These are phyloP conservation scores for Moricandia arvensis DNA, from an alignment of 345 rosid genomes.

Conservation along the genomic window DNA sequence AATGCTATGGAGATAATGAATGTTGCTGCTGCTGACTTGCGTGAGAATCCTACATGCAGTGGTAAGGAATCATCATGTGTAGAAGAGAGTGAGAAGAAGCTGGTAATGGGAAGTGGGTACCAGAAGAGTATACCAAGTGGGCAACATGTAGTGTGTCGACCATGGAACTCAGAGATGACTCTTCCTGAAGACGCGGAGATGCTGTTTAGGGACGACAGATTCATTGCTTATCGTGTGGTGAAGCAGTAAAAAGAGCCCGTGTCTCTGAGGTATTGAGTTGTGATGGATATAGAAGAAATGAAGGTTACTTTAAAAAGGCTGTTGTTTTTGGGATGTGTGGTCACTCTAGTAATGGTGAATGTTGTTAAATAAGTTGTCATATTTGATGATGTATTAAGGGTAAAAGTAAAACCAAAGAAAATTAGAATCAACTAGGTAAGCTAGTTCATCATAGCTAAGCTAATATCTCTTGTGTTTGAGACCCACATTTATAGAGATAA, in stretches of 20 bases:
- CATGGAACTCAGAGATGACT: conserved; percentile 22
- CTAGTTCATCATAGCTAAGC: not conserved
- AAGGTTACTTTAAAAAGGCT: not conserved
- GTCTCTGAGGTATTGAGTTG: not conserved
- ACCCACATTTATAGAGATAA: not conserved
- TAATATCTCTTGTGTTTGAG: not conserved
- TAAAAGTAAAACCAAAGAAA: not conserved
- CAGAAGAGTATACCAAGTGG: not conserved
- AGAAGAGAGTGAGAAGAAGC: conserved; percentile 10
- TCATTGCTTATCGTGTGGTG: conserved; percentile 24
- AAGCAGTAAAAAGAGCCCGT: not conserved
- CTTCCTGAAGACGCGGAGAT: conserved; percentile 30
- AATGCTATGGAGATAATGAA: not conserved
- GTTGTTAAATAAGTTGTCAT: not conserved
- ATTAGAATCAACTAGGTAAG: not conserved
- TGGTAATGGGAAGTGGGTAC: conserved; percentile 29
- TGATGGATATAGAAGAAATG: not conserved
- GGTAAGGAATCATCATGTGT: not conserved
- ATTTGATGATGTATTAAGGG: not conserved
- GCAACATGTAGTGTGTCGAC: conserved; percentile 27
- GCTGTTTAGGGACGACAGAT: conserved; percentile 34
- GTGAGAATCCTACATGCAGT: conserved; percentile 8
- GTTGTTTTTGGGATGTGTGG: not conserved
- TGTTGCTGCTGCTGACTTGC: not conserved
- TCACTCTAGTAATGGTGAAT: not conserved